Conservation (phyloP, 1,284 basidiomycete genomes). For the Ustilago nuda region DNA sequence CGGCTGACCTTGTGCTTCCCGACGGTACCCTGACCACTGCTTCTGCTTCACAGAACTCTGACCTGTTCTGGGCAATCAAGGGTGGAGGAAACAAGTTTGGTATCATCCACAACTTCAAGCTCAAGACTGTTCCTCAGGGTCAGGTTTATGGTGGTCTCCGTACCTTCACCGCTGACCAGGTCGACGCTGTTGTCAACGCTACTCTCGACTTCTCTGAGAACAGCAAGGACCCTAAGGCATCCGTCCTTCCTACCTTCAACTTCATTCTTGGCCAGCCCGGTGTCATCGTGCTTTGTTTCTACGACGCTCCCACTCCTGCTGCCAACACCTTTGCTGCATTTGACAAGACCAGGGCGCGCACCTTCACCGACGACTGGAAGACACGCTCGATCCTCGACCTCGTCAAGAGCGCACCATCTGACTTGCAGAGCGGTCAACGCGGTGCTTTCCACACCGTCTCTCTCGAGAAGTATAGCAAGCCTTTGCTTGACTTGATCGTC, state of each 20-base stretch:
- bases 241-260: slow-evolving; percentile 57
- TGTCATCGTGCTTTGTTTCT: slow-evolving; percentile 47
- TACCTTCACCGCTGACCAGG: slow-evolving; percentile 50
- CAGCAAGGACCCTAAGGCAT: slow-evolving; percentile 56
- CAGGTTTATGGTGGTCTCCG: slow-evolving; percentile 54
- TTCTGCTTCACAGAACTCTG: slow-evolving; percentile 40
- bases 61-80: slow-evolving; percentile 54
- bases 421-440: slow-evolving; percentile 32
- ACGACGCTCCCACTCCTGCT: slow-evolving; percentile 47
- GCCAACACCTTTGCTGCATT: slow-evolving; percentile 36
- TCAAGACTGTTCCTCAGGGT: slow-evolving; percentile 51
- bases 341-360: slow-evolving; percentile 2
- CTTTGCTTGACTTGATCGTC: slow-evolving; percentile 49
- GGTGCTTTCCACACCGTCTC: slow-evolving; percentile 57
- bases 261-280: slow-evolving; percentile 41
- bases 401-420: slow-evolving; percentile 43
- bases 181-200: slow-evolving; percentile 43
- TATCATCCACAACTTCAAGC: slow-evolving; percentile 50
- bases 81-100: slow-evolving; percentile 59
- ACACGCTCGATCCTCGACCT: slow-evolving; percentile 37
- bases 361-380: slow-evolving; percentile 54
- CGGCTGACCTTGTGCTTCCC: slow-evolving; percentile 52
- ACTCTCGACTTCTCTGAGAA: slow-evolving; percentile 46
- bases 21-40: slow-evolving; percentile 49
- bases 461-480: slow-evolving; percentile 47